A percentile compares a stretch with the other conserved stretches of the same genome.
These are phyloP conservation scores for Rhizophagus clarus DNA, from an alignment of 192 early-diverging fungal species.

Conservation along the genomic window DNA sequence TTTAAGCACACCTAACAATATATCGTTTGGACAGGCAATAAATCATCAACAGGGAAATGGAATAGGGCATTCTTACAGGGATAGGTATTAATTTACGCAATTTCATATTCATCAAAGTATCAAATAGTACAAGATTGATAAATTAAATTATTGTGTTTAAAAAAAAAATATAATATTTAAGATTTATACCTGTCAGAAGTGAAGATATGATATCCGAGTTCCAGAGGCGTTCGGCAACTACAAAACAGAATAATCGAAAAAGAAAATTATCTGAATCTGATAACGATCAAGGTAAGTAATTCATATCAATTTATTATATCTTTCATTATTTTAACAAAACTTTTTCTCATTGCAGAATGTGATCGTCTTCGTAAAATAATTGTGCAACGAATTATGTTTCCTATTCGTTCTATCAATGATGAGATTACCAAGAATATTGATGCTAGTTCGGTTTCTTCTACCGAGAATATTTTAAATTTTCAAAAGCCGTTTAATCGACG, in stretches of 20 bases:
- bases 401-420: not conserved
- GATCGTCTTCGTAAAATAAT: not conserved
- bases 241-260: not conserved
- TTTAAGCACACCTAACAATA: not conserved
- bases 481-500: constrained; percentile 34
- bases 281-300: not conserved
- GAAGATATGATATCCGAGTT: constrained; percentile 25
- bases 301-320: too few relatives aligned
- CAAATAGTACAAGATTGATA: not conserved
- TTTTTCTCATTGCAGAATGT: not conserved
- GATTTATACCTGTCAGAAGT: constrained; percentile 20
- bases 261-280: not conserved
- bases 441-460: not conserved
- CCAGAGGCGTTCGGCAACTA: not conserved
- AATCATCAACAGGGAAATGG: not conserved
- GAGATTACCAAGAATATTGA: not conserved
- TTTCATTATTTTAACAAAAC: too few relatives aligned
- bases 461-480: not conserved
- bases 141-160: not conserved
- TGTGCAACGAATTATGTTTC: constrained; percentile 17
- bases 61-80: not conserved
- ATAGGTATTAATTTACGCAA: not conserved
- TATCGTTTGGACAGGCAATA: not conserved
- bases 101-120: not conserved
- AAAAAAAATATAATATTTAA: not conserved